These are phyloP conservation scores for Barbarea vulgaris DNA, from an alignment of 345 rosid species.

Conservation along the genomic window DNA sequence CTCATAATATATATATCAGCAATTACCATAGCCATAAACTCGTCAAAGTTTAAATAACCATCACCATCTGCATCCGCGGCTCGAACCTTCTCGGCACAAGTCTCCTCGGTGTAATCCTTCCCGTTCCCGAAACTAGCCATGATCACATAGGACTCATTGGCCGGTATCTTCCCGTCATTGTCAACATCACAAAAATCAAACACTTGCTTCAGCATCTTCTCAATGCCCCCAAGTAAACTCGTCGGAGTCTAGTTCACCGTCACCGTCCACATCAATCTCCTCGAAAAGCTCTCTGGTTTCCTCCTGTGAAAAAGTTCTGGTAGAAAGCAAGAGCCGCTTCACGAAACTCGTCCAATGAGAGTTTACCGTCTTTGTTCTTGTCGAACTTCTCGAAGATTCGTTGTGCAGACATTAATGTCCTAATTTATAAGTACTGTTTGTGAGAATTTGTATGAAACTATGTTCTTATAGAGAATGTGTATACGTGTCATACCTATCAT, in stretches of 20 bases:
- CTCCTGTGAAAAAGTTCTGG: neutral
- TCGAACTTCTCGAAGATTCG: constrained; percentile 6
- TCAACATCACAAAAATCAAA: constrained; percentile 21
- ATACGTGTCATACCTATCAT: neutral
- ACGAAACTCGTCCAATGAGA: constrained; percentile 12
- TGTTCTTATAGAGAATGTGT: neutral
- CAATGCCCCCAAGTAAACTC: constrained; percentile 9
- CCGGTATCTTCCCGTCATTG: constrained; percentile 21
- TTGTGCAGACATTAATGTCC: constrained; percentile 9
- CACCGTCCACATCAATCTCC: neutral
- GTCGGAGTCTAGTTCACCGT: constrained; percentile 1
- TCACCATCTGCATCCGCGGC: constrained; percentile 22
- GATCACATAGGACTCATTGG: neutral
- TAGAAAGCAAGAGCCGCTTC: constrained; percentile 5
- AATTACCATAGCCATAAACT: constrained; percentile 23
- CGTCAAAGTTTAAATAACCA: constrained; percentile 23
- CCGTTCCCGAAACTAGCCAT: constrained; percentile 7
- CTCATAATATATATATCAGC: constrained; percentile 2
- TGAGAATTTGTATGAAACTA: neutral
- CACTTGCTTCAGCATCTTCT: constrained; percentile 6
- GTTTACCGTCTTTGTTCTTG: constrained; percentile 22
- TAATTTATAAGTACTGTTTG: no score
- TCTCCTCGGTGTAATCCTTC: neutral
- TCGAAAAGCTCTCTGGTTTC: neutral
- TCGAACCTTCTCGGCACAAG: neutral